Evolutionary conservation across 805 yeast genomes (phyloP).

Genomic region (Scheffersomyces spartinae): DNA sequence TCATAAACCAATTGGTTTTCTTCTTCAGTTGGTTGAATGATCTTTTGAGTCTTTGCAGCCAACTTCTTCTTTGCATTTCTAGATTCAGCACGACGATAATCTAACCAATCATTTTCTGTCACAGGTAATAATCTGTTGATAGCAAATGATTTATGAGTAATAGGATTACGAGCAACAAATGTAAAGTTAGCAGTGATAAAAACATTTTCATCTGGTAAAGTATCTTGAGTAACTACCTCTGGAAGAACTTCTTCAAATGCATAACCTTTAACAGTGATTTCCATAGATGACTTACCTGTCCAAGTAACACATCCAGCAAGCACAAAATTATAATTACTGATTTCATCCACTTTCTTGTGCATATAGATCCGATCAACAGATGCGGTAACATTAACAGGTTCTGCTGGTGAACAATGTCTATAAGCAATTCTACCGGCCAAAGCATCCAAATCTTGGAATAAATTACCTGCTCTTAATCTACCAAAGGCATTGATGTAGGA

Average conservation of each 20-base stretch:
- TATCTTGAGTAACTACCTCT: constrained; percentile 38
- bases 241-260: constrained; percentile 53
- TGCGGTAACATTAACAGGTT: constrained; percentile 92
- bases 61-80: constrained; percentile 80
- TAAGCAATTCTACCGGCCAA: constrained; percentile 91
- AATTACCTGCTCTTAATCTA: constrained; percentile 83
- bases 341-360: constrained; percentile 73
- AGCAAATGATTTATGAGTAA: constrained; percentile 81
- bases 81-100: constrained; percentile 79
- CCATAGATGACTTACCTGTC: constrained; percentile 95
- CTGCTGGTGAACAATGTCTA: constrained; percentile 88
- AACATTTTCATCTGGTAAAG: constrained; percentile 53
- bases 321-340: constrained; percentile 62
- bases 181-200: constrained; percentile 88
- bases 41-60: constrained; percentile 52
- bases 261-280: constrained; percentile 82
- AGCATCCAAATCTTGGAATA: constrained; percentile 90
- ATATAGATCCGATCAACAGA: constrained; percentile 86
- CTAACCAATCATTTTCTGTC: constrained; percentile 66
- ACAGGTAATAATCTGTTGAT: constrained; percentile 72
- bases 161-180: constrained; percentile 90
- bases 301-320: constrained; percentile 88
- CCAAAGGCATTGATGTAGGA: constrained; percentile 85
- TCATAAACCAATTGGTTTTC: constrained; percentile 70
- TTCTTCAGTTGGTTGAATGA: constrained; percentile 49